Percentiles rank a stretch among this genome's conserved stretches.
Evolutionary conservation across 228 moss, liverwort and hornwort species (phyloP).

Genomic region (Sphagnum fallax): DNA sequence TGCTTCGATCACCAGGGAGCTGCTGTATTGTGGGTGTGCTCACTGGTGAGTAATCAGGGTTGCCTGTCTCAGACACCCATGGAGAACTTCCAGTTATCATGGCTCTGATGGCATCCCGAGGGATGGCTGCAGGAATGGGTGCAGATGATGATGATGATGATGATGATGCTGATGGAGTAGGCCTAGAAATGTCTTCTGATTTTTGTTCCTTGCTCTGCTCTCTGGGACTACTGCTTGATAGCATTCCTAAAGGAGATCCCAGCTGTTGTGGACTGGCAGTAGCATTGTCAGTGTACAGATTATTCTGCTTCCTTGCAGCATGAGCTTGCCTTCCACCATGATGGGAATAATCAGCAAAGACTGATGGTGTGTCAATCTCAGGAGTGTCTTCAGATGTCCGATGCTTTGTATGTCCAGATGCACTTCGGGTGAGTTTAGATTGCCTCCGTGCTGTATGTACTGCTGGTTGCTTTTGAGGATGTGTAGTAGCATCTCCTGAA

Average conservation of each 20-base stretch:
- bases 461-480: not conserved
- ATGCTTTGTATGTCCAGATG: not conserved
- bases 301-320: too few species aligned
- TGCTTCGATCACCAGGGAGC: not conserved
- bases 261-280: too few species aligned
- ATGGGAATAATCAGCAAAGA: constrained; percentile 23
- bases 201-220: too few species aligned
- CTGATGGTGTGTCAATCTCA: constrained; percentile 5
- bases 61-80: constrained; percentile 18
- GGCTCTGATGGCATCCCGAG: not conserved
- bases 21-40: not conserved
- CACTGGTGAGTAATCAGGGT: constrained; percentile 25
- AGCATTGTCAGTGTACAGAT: too few species aligned
- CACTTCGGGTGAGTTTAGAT: not conserved
- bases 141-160: too few species aligned
- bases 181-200: too few species aligned
- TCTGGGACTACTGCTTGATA: too few species aligned
- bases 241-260: too few species aligned
- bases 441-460: not conserved
- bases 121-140: too few species aligned
- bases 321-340: not conserved
- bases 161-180: too few species aligned
- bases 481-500: not conserved
- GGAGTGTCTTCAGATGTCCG: not conserved
- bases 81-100: constrained; percentile 10